These are phyloP conservation scores for Clonostachys byssicola DNA, from an alignment of 2,329 filamentous ascomycete genomes.

Conservation along the genomic window DNA sequence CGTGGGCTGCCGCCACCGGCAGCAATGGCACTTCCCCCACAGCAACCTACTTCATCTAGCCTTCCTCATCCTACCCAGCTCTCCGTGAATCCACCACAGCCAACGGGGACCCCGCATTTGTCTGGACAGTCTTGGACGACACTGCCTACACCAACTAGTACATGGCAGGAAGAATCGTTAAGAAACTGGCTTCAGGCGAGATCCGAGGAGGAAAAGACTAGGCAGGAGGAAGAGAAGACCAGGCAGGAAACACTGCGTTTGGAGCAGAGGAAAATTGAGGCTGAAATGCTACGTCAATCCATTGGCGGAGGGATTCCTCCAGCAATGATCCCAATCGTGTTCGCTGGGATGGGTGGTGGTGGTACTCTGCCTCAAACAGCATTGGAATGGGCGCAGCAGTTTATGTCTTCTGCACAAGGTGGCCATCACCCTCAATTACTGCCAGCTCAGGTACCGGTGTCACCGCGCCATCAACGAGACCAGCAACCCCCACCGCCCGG, in stretches of 20 bases:
- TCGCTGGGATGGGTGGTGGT: conserved; percentile 63
- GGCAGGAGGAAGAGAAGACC: conserved; percentile 70
- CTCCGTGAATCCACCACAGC: conserved; percentile 2
- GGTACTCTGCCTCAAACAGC: conserved; percentile 56
- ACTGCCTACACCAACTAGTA: conserved; percentile 59
- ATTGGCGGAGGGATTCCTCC: conserved; percentile 68
- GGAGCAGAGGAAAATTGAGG: conserved; percentile 69
- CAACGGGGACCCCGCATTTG: too few relatives aligned
- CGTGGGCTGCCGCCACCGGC: conserved; percentile 66
- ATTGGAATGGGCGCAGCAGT: conserved; percentile 66
- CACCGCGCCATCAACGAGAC: conserved; percentile 53
- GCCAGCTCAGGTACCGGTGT: conserved; percentile 41
- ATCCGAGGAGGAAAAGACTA: conserved; percentile 68
- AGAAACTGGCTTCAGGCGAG: conserved; percentile 67
- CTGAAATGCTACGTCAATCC: conserved; percentile 67
- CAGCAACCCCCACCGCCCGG: conserved; percentile 34
- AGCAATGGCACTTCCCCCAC: conserved; percentile 55
- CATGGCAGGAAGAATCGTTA: conserved; percentile 72
- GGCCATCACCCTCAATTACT: conserved; percentile 48
- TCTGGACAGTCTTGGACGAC: conserved; percentile 18
- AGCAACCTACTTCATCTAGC: conserved; percentile 9
- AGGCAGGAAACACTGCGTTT: conserved; percentile 61
- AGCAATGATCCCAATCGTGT: conserved; percentile 70
- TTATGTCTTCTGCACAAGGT: conserved; percentile 45
- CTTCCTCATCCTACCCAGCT: conserved; percentile 19